phyloP scores from a whole-genome alignment of 1,284 basidiomycete genomes.

The Kalmanozyma brasiliensis region DNA sequence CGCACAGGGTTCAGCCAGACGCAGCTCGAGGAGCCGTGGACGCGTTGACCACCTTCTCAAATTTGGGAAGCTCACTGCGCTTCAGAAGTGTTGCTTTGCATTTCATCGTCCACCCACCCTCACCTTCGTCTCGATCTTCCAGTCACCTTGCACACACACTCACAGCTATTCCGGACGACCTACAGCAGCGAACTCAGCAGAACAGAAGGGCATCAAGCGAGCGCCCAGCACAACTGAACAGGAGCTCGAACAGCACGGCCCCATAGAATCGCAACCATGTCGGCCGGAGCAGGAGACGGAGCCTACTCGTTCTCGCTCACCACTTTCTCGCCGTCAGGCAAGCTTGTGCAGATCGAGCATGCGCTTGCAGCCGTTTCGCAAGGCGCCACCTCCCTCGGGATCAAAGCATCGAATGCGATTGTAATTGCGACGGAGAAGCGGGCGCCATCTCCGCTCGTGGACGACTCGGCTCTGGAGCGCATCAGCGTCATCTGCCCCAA shows the following conservation, averaged over 20 bases:
- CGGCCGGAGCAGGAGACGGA: conserved; percentile 64
- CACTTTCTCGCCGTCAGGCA: conserved; percentile 97
- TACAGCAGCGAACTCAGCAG: no score
- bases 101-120: conserved; percentile 1
- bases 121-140: background rate
- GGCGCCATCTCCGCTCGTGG: conserved; percentile 93
- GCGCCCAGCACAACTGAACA: background rate
- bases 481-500: conserved; percentile 94
- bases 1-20: conserved; percentile 6
- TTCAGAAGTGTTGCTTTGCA: conserved; percentile 18
- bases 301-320: conserved; percentile 84
- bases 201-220: no score
- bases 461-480: conserved; percentile 97
- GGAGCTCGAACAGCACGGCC: background rate
- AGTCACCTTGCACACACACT: no score
- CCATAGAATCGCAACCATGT: conserved; percentile 41
- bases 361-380: conserved; percentile 87
- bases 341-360: conserved; percentile 91
- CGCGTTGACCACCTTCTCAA: conserved; percentile 28
- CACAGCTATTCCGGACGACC: no score
- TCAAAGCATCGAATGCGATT: conserved; percentile 98
- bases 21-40: conserved; percentile 10
- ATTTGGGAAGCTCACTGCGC: background rate
- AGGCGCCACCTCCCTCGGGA: conserved; percentile 95
- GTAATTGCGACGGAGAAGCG: conserved; percentile 99